Base-by-base conservation (phyloP, 192 early-diverging fungal genomes). In the Coemansia sp. region DNA sequence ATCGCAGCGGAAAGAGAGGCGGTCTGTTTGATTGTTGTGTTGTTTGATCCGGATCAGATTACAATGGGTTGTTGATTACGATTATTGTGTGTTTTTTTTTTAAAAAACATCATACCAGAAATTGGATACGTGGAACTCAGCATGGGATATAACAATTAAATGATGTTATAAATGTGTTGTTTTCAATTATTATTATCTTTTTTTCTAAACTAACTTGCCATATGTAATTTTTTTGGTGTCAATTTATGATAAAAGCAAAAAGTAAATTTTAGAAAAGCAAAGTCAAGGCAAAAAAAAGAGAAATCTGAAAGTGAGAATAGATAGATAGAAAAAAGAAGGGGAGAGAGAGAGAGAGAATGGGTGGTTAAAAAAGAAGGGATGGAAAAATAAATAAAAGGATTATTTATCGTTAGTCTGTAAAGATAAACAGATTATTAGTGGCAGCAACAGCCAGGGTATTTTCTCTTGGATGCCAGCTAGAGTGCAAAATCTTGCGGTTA, bases 351-450 rank as follows among this genome's bases (percentile, higher is more conserved):
- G 28, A 47, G 15, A 37, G 38, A 46, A 29, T n/a, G n/a, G n/a
- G n/a, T n/a, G n/a, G n/a, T n/a, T n/a, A n/a, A n/a, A n/a, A n/a
- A n/a, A n/a, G n/a, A n/a, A n/a, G n/a, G n/a, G n/a, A n/a, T n/a
- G n/a, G 23, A 35, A 20, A 35, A 14, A 8, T 14, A 27, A 27
- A 22, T 9, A 11, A 19, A 38, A 18, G 3, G 27, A 38, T 22
- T 41, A 32, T 32, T 32, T 32, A 8, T 32, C 5, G 37, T 64
- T 50, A 80, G 37, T 76, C 68, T 41, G 88, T 88, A 76, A 92
- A 92, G 55, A 92, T 89, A 60, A 99, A 99, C 54, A 99, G 83
- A 68, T 97, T 99, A 82, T 99, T 99, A 28, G 97, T 99, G 18
- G 97, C 97, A 29, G 97, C 97, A 37, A 97, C 87, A 15, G 97